Conservation (phyloP, 495 filamentous ascomycete genomes). For the Aspergillus panamensis region DNA sequence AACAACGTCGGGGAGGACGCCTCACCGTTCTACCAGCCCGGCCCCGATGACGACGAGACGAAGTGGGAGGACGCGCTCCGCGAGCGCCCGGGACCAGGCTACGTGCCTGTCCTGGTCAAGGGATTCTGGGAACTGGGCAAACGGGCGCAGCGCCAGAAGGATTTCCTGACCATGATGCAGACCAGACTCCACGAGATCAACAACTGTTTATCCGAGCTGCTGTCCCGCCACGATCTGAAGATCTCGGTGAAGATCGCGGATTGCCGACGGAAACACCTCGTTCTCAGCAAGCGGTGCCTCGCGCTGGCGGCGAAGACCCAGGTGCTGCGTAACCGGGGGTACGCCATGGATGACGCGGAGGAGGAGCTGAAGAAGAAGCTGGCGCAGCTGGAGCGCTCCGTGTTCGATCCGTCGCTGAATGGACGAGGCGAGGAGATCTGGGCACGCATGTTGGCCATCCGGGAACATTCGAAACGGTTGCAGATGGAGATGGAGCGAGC, state of each 20-base stretch:
- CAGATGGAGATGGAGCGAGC: constrained; percentile 73
- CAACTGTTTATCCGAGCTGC: constrained; percentile 68
- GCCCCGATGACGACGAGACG: constrained; percentile 68
- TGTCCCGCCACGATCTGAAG: constrained; percentile 77
- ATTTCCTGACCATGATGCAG: constrained; percentile 68
- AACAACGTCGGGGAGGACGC: constrained; percentile 78
- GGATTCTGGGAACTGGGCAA: constrained; percentile 70
- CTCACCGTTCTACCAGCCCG: constrained; percentile 78
- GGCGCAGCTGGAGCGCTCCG: constrained; percentile 62
- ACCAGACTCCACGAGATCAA: constrained; percentile 90
- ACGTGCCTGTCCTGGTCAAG: constrained; percentile 68
- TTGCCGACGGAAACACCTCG: constrained; percentile 73
- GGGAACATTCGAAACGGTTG: constrained; percentile 73
- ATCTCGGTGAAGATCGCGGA: constrained; percentile 77
- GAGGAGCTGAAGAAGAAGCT: constrained; percentile 88
- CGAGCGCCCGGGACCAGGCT: constrained; percentile 73
- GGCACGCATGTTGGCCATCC: constrained; percentile 84
- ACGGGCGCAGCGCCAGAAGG: constrained; percentile 72
- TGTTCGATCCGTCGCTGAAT: constrained; percentile 79
- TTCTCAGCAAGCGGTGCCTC: constrained; percentile 76
- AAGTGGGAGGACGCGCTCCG: constrained; percentile 93
- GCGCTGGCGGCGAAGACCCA: constrained; percentile 88
- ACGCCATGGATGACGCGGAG: constrained; percentile 86
- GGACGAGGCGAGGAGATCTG: constrained; percentile 92
- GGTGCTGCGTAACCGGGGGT: constrained; percentile 84